Conservation (phyloP, 345 rosid genomes). For the Kandelia obovata region DNA sequence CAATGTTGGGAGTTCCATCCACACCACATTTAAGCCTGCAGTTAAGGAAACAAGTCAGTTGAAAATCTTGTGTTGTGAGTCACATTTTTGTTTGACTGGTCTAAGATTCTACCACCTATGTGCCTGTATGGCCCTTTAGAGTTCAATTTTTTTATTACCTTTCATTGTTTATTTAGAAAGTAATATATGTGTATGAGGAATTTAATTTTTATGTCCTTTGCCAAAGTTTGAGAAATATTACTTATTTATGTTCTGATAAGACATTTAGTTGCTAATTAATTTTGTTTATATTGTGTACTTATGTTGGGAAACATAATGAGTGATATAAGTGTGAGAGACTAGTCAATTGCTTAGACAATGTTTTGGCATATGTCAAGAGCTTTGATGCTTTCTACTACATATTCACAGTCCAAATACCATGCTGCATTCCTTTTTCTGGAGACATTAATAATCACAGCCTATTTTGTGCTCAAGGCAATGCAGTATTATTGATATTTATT, state of each 20-base stretch:
- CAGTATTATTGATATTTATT: slow-evolving; percentile 3
- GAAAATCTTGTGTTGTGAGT: neutral
- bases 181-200: neutral
- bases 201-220: neutral
- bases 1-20: neutral
- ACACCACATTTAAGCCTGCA: neutral
- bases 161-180: neutral
- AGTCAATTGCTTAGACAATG: neutral
- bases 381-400: neutral
- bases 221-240: neutral
- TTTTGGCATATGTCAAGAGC: neutral
- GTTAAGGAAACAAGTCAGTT: neutral
- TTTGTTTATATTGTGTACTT: neutral
- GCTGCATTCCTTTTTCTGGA: neutral
- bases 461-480: neutral
- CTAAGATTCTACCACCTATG: neutral
- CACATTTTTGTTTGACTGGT: neutral
- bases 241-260: neutral
- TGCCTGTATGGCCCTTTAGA: neutral
- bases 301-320: neutral
- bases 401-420: neutral
- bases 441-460: neutral
- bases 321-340: too few relatives aligned
- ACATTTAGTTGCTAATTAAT: neutral
- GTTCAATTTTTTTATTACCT: too few relatives aligned